Percentiles rank a stretch among this genome's conserved stretches.
Conservation (phyloP, 169 alveolate species). For the Cryptosporidium baileyi region DNA sequence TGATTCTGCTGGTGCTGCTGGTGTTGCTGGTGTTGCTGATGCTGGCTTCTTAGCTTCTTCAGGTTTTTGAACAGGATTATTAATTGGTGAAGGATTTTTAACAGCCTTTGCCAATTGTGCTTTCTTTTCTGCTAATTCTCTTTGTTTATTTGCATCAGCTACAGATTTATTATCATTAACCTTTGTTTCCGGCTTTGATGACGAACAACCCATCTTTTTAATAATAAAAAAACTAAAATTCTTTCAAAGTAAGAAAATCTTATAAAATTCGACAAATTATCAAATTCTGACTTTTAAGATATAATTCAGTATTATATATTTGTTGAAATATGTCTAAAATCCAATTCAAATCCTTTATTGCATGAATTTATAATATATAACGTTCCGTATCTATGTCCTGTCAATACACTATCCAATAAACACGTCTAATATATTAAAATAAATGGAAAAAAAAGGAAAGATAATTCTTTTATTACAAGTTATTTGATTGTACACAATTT, state of each 20-base stretch:
- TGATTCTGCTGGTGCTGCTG: not conserved
- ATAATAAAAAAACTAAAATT: not conserved
- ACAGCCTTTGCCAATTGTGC: slow-evolving; percentile 61
- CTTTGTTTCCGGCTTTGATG: slow-evolving; percentile 61
- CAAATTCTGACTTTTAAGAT: not conserved
- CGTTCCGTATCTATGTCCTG: slow-evolving; percentile 52
- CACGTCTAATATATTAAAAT: not conserved
- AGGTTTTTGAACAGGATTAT: slow-evolving; percentile 22
- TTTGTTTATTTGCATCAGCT: slow-evolving; percentile 52
- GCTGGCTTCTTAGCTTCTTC: slow-evolving; percentile 33
- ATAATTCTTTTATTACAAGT: too few relatives aligned
- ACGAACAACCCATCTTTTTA: slow-evolving; percentile 64
- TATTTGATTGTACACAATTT: too few relatives aligned
- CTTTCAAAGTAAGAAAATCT: not conserved
- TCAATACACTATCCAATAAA: not conserved
- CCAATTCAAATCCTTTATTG: too few relatives aligned
- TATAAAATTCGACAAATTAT: not conserved
- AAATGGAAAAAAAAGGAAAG: not conserved
- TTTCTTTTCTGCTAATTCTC: slow-evolving; percentile 60
- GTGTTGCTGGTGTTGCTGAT: slow-evolving; percentile 9
- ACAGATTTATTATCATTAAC: slow-evolving; percentile 46
- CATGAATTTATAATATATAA: too few relatives aligned
- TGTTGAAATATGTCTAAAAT: too few relatives aligned
- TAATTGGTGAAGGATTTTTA: slow-evolving; percentile 18
- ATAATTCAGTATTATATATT: not conserved